A percentile compares a stretch with the other conserved stretches of the same genome.
These are phyloP conservation scores for Helianthus annuus DNA, from an alignment of 129 eudicot genomes.

Conservation along the genomic window DNA sequence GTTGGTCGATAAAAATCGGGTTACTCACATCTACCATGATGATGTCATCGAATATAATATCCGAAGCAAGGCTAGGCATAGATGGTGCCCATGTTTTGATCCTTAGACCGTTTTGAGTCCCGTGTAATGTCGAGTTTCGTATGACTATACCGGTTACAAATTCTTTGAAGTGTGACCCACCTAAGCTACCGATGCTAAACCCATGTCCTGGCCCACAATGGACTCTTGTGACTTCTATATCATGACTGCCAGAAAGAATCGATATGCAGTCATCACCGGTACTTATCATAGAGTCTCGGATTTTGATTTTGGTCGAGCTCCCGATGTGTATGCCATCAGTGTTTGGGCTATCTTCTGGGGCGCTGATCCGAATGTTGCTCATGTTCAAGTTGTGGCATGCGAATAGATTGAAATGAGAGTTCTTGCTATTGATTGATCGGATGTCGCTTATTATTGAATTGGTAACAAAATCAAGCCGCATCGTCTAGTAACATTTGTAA, in stretches of 20 bases:
- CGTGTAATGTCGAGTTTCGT: constrained; percentile 39
- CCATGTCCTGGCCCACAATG: constrained; percentile 93
- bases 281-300: constrained; percentile 34
- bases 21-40: constrained; percentile 53
- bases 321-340: constrained; percentile 76
- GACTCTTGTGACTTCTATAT: constrained; percentile 38
- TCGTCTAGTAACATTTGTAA: constrained; percentile 34
- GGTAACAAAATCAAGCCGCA: constrained; percentile 61
- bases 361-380: constrained; percentile 34
- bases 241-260: constrained; percentile 44
- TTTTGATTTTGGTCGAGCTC: constrained; percentile 40
- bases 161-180: constrained; percentile 25
- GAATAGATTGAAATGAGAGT: constrained; percentile 52
- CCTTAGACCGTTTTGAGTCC: constrained; percentile 67
- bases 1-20: constrained; percentile 76
- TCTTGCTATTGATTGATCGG: constrained; percentile 55
- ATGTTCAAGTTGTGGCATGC: constrained; percentile 51
- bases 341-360: constrained; percentile 54
- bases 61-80: constrained; percentile 33
- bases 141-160: constrained; percentile 50
- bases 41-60: constrained; percentile 43
- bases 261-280: constrained; percentile 85
- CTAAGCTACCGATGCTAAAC: constrained; percentile 84
- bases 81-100: constrained; percentile 79
- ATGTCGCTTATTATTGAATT: constrained; percentile 44